Percentiles rank a stretch among this genome's conserved stretches.
phyloP scores from a whole-genome alignment of 768 basidiomycete genomes.

The Russula vinacea region DNA sequence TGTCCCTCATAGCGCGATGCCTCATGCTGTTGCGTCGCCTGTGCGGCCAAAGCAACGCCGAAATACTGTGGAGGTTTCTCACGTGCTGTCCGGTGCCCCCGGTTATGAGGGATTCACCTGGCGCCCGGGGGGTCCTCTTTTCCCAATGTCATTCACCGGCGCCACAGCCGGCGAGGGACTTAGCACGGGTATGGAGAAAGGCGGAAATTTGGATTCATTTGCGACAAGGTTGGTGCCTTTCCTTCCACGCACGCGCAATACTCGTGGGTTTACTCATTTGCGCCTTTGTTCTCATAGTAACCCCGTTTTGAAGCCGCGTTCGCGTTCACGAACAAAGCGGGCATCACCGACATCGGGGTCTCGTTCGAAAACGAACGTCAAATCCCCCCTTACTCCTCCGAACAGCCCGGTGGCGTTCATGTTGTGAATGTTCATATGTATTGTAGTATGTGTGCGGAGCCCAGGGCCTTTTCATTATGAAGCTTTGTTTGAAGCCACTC shows the following conservation, averaged over 20 bases:
- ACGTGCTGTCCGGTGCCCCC: constrained; percentile 30
- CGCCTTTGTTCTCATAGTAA: constrained; percentile 16
- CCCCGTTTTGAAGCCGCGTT: constrained; percentile 24
- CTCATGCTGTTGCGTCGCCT: constrained; percentile 22
- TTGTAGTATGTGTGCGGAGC: constrained; percentile 5
- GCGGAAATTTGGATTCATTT: constrained; percentile 19
- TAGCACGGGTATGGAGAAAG: constrained; percentile 17
- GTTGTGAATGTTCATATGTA: constrained; percentile 11
- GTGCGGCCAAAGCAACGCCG: constrained; percentile 23
- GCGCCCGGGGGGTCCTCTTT: constrained; percentile 30
- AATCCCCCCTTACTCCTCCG: constrained; percentile 19
- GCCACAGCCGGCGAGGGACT: constrained; percentile 14
- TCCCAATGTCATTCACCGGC: constrained; percentile 29
- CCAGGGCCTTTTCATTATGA: neutral
- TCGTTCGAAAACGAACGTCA: constrained; percentile 22
- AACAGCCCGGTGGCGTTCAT: constrained; percentile 24
- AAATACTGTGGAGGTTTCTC: constrained; percentile 28
- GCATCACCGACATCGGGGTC: constrained; percentile 5
- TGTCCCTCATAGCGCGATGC: constrained; percentile 22
- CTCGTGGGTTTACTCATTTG: constrained; percentile 24
- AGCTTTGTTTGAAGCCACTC: neutral
- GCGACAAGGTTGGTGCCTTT: constrained; percentile 19
- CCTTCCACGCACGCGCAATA: constrained; percentile 8
- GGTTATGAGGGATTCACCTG: constrained; percentile 30
- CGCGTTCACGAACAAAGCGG: constrained; percentile 23